Conservation (phyloP, 2,329 filamentous ascomycete species). For the Arthrobotrys conoides region DNA sequence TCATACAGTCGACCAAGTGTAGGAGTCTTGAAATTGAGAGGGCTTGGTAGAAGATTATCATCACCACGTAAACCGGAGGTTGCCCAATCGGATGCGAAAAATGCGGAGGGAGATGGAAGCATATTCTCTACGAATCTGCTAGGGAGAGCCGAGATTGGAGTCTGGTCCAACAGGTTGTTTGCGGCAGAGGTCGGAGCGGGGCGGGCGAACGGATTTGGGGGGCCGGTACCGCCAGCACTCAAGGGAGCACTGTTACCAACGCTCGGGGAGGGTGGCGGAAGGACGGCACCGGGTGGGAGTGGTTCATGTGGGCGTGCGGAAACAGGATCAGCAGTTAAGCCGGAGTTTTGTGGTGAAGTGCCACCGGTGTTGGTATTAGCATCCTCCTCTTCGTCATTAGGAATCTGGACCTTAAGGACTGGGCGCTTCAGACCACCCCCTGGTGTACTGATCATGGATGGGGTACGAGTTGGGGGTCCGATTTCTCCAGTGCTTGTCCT, state of each 20-base stretch:
- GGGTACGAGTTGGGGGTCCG: conserved; percentile 79
- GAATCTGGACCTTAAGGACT: conserved; percentile 92
- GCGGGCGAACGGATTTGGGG: conserved; percentile 94
- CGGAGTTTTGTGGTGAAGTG: conserved; percentile 74
- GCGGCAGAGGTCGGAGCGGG: conserved; percentile 76
- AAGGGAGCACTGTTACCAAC: conserved; percentile 76
- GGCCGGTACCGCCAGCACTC: conserved; percentile 90
- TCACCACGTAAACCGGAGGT: conserved; percentile 74
- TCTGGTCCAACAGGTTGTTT: conserved; percentile 74
- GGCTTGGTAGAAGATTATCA: conserved; percentile 89
- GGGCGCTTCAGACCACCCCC: conserved; percentile 76
- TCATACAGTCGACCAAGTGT: conserved; percentile 64
- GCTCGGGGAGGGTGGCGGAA: conserved; percentile 93
- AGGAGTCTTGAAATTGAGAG: conserved; percentile 92
- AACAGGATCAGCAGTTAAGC: conserved; percentile 73
- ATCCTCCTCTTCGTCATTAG: conserved; percentile 85
- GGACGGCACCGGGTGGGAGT: conserved; percentile 74
- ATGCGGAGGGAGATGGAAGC: conserved; percentile 89
- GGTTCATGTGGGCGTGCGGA: conserved; percentile 69
- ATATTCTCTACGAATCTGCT: conserved; percentile 91
- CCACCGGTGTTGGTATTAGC: conserved; percentile 81
- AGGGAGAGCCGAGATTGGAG: conserved; percentile 93
- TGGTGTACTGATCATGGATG: conserved; percentile 72
- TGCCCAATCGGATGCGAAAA: conserved; percentile 88
- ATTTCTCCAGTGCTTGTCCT: conserved; percentile 58